A percentile compares a stretch with the other conserved stretches of the same genome.
Evolutionary conservation across 2,329 filamentous ascomycete genomes (phyloP).

Genomic region (Epichloe amarillans): DNA sequence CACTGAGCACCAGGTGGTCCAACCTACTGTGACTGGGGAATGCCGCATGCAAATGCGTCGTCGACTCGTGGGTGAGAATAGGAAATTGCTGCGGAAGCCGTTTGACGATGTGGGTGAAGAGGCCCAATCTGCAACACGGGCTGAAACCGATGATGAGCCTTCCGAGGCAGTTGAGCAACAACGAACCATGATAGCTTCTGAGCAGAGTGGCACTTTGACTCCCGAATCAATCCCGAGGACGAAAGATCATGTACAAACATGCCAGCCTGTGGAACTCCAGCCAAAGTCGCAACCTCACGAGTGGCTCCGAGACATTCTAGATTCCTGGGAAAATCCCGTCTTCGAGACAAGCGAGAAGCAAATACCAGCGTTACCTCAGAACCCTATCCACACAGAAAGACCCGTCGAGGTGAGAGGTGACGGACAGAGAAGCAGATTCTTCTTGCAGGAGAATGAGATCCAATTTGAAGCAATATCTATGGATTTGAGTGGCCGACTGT

Average conservation of each 20-base stretch:
- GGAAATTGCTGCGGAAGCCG: constrained; percentile 29
- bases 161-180: background rate
- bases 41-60: background rate
- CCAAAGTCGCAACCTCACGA: constrained; percentile 13
- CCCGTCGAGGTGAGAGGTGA: constrained; percentile 1
- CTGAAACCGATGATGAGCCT: too few relatives aligned
- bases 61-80: constrained; percentile 26
- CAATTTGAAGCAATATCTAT: constrained; percentile 18
- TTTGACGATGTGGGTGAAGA: constrained; percentile 23
- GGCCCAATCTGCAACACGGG: background rate
- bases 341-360: constrained; percentile 40
- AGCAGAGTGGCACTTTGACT: background rate
- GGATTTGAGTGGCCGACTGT: constrained; percentile 35
- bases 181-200: background rate
- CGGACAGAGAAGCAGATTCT: constrained; percentile 4
- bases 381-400: background rate
- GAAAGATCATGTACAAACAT: background rate
- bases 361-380: constrained; percentile 29
- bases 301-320: constrained; percentile 50
- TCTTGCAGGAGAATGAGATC: constrained; percentile 7
- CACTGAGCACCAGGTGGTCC: background rate
- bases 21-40: background rate
- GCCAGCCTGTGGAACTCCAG: constrained; percentile 2
- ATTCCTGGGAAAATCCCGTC: constrained; percentile 62
- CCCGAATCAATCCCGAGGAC: background rate